Conservation (phyloP, 2,329 filamentous ascomycete species). For the Ophiostoma quercus region DNA sequence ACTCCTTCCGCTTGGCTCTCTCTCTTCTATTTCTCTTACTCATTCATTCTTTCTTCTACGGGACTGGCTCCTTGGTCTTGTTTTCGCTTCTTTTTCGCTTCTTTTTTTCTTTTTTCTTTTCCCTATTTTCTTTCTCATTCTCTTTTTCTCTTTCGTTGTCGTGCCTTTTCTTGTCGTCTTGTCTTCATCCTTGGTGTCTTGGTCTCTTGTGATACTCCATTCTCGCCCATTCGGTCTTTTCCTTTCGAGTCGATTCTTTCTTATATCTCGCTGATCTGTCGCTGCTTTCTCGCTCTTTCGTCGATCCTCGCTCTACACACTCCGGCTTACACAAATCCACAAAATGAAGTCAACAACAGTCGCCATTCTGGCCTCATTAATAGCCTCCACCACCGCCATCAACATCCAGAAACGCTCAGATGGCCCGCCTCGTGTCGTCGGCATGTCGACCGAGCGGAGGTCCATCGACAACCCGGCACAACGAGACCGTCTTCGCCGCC, state of each 20-base stretch:
- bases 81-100: neutral
- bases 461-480: constrained; percentile 39
- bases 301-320: too few relatives aligned
- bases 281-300: too few relatives aligned
- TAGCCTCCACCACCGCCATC: constrained; percentile 29
- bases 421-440: constrained; percentile 41
- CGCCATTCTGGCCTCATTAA: constrained; percentile 32
- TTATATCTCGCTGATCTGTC: neutral
- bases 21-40: neutral
- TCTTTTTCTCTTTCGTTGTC: neutral
- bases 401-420: constrained; percentile 33
- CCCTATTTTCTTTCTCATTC: neutral
- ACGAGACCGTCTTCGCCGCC: constrained; percentile 43
- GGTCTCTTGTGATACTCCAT: neutral
- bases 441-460: constrained; percentile 42
- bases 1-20: constrained; percentile 8
- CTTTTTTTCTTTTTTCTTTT: neutral
- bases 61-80: neutral
- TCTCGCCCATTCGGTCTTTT: neutral
- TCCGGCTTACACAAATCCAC: neutral
- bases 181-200: constrained; percentile 6
- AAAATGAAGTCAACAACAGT: constrained; percentile 37
- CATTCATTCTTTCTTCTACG: neutral
- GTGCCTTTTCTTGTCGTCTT: constrained; percentile 10
- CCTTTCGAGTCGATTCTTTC: neutral